These are phyloP conservation scores for Chrysoporthe cubensis DNA, from an alignment of 2,329 filamentous ascomycete genomes.

Conservation along the genomic window DNA sequence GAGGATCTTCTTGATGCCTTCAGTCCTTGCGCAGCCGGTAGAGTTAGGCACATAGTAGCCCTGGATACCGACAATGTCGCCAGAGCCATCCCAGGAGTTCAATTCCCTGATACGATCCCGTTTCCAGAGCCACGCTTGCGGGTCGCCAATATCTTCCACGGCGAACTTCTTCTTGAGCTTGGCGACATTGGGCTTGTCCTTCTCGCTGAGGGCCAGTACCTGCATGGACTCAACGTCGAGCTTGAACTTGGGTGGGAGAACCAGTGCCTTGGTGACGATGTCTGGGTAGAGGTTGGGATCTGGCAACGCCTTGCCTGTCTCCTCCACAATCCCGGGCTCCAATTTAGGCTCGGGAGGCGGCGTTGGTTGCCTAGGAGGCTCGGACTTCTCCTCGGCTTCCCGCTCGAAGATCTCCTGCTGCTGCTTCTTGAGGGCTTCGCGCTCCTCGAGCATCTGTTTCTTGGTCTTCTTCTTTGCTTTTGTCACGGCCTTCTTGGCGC, in stretches of 20 bases:
- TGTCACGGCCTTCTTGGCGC: slow-evolving; percentile 58
- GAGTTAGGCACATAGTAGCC: slow-evolving; percentile 83
- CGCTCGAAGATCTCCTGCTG: slow-evolving; percentile 55
- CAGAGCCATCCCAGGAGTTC: slow-evolving; percentile 46
- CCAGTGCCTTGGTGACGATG: slow-evolving; percentile 50
- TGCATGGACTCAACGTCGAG: slow-evolving; percentile 52
- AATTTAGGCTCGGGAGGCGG: slow-evolving; percentile 37
- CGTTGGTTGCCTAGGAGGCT: slow-evolving; percentile 37
- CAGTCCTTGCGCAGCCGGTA: slow-evolving; percentile 86
- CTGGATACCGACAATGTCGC: slow-evolving; percentile 48
- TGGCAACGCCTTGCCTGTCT: slow-evolving; percentile 38
- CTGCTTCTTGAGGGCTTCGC: slow-evolving; percentile 61
- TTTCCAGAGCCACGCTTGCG: slow-evolving; percentile 61
- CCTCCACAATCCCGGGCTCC: slow-evolving; percentile 41
- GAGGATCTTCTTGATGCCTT: slow-evolving; percentile 92
- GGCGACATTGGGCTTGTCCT: slow-evolving; percentile 53
- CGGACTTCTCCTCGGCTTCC: slow-evolving; percentile 44
- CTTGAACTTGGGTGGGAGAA: slow-evolving; percentile 48
- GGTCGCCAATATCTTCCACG: slow-evolving; percentile 49
- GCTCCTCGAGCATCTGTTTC: slow-evolving; percentile 74
- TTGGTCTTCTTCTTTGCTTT: slow-evolving; percentile 77
- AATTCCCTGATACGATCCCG: slow-evolving; percentile 60
- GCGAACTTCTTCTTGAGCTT: slow-evolving; percentile 55
- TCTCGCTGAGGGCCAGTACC: slow-evolving; percentile 46
- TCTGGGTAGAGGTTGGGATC: slow-evolving; percentile 55